Percentiles rank a stretch among this genome's conserved stretches.
Conservation (phyloP, 345 rosid species). For the Brassica cretica region DNA sequence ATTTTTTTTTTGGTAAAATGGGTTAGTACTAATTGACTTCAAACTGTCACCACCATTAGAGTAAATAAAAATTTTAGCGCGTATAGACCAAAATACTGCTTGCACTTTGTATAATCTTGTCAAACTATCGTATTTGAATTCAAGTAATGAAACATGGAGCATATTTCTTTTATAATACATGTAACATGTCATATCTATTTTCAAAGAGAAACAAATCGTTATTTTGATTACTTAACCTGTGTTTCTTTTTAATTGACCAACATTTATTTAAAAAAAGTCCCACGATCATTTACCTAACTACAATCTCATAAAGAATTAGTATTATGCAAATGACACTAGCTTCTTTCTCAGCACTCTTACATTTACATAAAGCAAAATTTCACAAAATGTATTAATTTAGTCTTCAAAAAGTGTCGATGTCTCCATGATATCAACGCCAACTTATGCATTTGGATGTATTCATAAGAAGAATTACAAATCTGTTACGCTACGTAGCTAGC, state of each 20-base stretch:
- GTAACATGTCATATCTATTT: not conserved
- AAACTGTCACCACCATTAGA: not conserved
- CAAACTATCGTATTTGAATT: not conserved
- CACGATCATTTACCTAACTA: not conserved
- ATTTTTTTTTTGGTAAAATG: not conserved
- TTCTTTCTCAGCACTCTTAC: too few relatives aligned
- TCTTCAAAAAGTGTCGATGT: not conserved
- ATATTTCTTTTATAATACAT: not conserved
- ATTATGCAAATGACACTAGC: too few relatives aligned
- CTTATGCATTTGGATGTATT: not conserved
- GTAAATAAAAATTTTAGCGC: not conserved
- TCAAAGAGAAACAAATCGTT: not conserved
- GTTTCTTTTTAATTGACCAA: not conserved
- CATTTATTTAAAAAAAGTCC: not conserved
- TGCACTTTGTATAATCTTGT: not conserved
- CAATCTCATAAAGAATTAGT: not conserved
- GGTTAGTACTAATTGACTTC: not conserved
- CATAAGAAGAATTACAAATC: slow-evolving; percentile 1
- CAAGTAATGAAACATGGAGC: not conserved
- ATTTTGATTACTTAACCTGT: not conserved
- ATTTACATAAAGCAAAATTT: too few relatives aligned
- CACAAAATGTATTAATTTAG: not conserved
- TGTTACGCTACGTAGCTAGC: not conserved
- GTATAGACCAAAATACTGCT: not conserved
- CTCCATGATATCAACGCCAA: too few relatives aligned